phyloP scores from a whole-genome alignment of 306 rosid genomes.

The Ceratonia siliqua region DNA sequence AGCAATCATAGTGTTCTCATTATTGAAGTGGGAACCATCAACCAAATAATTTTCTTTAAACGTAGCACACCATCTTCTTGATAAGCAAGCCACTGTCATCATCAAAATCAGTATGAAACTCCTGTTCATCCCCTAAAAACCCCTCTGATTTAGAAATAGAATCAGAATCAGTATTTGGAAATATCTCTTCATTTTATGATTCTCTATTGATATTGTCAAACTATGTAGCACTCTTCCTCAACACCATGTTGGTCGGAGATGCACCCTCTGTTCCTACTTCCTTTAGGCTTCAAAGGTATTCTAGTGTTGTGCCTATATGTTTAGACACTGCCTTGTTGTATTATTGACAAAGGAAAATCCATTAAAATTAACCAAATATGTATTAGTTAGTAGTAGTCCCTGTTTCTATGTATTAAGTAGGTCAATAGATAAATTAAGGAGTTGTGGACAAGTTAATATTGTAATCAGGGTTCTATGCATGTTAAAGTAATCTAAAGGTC shows the following conservation, averaged over 20 bases:
- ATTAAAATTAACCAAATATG: neutral
- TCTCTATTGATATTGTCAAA: no score
- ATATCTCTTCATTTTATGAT: no score
- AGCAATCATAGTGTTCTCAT: neutral
- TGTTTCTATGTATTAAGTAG: neutral
- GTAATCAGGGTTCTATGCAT: neutral
- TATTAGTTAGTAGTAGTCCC: neutral
- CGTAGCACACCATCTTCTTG: neutral
- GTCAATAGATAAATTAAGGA: neutral
- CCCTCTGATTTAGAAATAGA: no score
- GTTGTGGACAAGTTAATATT: neutral
- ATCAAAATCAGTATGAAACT: no score
- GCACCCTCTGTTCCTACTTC: no score
- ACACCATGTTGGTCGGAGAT: no score
- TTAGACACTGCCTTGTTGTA: neutral
- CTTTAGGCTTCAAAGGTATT: no score
- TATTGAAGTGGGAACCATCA: neutral
- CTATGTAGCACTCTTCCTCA: no score
- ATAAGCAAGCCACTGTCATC: no score
- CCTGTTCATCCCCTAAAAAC: no score
- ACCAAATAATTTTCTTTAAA: neutral
- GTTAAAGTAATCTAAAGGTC: neutral
- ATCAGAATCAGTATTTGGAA: no score
- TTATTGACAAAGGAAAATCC: neutral
- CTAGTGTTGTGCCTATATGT: neutral